Conservation (phyloP, 1,284 basidiomycete species). For the Blastosporella zonata region DNA sequence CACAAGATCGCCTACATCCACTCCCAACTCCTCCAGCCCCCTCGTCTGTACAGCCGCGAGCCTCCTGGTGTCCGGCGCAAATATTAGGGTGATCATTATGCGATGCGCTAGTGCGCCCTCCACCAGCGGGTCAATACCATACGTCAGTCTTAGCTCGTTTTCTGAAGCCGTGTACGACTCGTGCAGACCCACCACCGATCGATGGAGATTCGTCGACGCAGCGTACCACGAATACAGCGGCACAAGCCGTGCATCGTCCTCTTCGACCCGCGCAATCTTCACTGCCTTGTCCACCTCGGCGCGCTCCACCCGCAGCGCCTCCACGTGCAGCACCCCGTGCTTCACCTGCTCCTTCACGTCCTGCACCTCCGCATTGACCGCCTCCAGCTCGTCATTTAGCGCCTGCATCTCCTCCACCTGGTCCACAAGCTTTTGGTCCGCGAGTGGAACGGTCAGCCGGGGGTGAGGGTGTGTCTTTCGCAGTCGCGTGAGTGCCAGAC, state of each 20-base stretch:
- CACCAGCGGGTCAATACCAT: slow-evolving; percentile 39
- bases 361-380: slow-evolving; percentile 53
- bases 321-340: slow-evolving; percentile 54
- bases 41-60: slow-evolving; percentile 56
- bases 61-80: slow-evolving; percentile 63
- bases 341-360: slow-evolving; percentile 59
- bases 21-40: slow-evolving; percentile 46
- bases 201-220: slow-evolving; percentile 62
- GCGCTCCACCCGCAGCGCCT: slow-evolving; percentile 59
- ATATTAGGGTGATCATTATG: slow-evolving; percentile 58
- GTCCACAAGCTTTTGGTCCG: slow-evolving; percentile 64
- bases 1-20: slow-evolving; percentile 60
- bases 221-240: slow-evolving; percentile 72
- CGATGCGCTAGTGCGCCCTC: slow-evolving; percentile 22
- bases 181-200: slow-evolving; percentile 56
- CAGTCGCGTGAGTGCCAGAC: slow-evolving; percentile 72
- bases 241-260: slow-evolving; percentile 60
- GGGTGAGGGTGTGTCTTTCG: slow-evolving; percentile 76
- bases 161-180: slow-evolving; percentile 61
- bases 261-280: slow-evolving; percentile 57
- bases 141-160: slow-evolving; percentile 72
- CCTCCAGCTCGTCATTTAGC: slow-evolving; percentile 63
- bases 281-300: slow-evolving; percentile 70
- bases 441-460: slow-evolving; percentile 70
- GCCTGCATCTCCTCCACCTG: slow-evolving; percentile 74